phyloP scores from a whole-genome alignment of 2,329 filamentous ascomycete genomes.

The Cercospora nicotianae region DNA sequence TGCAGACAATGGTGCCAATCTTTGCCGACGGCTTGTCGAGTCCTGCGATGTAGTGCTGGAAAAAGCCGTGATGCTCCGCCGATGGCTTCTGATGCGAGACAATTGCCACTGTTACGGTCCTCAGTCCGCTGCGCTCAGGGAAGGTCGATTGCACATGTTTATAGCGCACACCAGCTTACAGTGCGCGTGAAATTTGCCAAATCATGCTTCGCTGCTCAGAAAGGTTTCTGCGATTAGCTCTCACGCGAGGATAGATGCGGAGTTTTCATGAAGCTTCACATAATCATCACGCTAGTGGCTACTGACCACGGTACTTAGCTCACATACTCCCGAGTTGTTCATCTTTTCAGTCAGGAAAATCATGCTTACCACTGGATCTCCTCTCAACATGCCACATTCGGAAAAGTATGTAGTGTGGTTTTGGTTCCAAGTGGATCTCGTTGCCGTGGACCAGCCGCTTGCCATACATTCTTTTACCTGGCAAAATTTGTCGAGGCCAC shows the following conservation, averaged over 20 bases:
- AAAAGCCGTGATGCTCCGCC: not conserved
- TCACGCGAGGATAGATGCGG: not conserved
- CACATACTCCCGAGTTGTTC: not conserved
- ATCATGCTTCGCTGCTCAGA: not conserved
- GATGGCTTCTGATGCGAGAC: not conserved
- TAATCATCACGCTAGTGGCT: not conserved
- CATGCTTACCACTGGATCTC: not conserved
- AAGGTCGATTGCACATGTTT: not conserved
- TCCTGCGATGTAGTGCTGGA: slow-evolving; percentile 12
- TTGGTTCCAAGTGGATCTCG: not conserved
- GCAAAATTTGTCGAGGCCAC: not conserved
- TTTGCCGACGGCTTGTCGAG: slow-evolving; percentile 31
- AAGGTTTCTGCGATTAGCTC: not conserved
- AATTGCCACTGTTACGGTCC: not conserved
- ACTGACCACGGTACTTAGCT: not conserved
- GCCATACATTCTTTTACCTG: not conserved
- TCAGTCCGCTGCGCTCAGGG: not conserved
- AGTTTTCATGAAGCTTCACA: not conserved
- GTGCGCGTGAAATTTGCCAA: not conserved
- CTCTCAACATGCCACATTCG: not conserved
- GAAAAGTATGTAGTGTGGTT: not conserved
- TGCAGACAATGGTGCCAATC: slow-evolving; percentile 26
- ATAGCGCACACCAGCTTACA: not conserved
- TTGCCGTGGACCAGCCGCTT: not conserved
- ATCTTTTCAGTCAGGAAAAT: not conserved